Conservation (phyloP, 192 early-diverging fungal genomes). For the Kappamyces sp. region DNA sequence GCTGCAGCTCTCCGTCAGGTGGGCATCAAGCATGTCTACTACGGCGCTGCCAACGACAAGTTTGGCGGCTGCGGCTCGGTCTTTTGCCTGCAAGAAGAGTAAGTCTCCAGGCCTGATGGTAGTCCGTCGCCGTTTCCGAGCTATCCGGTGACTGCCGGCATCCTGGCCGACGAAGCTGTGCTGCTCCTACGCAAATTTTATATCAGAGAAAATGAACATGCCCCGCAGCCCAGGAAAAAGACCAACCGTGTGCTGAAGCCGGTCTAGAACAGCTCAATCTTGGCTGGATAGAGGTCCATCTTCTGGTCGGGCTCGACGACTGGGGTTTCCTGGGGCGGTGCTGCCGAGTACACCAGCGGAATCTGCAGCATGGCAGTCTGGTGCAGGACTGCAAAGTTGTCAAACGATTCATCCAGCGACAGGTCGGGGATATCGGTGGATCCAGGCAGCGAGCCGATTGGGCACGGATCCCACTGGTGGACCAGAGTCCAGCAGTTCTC, state of each 20-base stretch:
- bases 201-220: slow-evolving; percentile 82
- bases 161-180: slow-evolving; percentile 75
- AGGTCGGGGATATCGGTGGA: slow-evolving; percentile 17
- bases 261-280: neutral
- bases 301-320: too few species aligned
- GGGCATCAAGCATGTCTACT: slow-evolving; percentile 77
- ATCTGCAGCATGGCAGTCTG: too few species aligned
- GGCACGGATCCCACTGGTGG: slow-evolving; percentile 18
- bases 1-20: slow-evolving; percentile 83
- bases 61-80: slow-evolving; percentile 97
- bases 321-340: too few species aligned
- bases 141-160: slow-evolving; percentile 45
- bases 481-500: slow-evolving; percentile 1
- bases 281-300: too few species aligned
- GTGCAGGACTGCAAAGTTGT: slow-evolving; percentile 8
- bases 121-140: neutral
- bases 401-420: slow-evolving; percentile 20
- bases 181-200: slow-evolving; percentile 86
- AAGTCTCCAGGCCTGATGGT: slow-evolving; percentile 25
- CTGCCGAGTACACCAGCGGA: too few species aligned
- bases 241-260: slow-evolving; percentile 76
- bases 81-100: slow-evolving; percentile 69
- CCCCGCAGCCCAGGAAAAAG: slow-evolving; percentile 87
- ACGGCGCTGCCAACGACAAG: slow-evolving; percentile 87
- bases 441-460: slow-evolving; percentile 24